Conservation (phyloP, 257 asterid species). For the Penstemon davidsonii region DNA sequence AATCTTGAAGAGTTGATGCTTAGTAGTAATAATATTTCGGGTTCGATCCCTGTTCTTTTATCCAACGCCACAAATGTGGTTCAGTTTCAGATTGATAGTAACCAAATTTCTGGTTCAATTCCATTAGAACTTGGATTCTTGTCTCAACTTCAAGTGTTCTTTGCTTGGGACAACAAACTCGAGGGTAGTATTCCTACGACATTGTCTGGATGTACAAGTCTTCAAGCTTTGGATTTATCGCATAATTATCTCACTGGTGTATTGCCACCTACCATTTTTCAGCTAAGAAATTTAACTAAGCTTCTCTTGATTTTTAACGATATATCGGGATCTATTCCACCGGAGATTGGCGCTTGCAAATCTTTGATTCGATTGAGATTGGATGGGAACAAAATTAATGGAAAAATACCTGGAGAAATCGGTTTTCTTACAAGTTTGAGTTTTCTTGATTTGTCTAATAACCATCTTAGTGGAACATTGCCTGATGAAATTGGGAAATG, state of each 20-base stretch:
- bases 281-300: conserved; percentile 60
- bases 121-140: conserved; percentile 61
- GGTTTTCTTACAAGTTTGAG: conserved; percentile 52
- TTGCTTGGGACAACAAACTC: conserved; percentile 81
- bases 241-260: conserved; percentile 61
- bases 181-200: conserved; percentile 64
- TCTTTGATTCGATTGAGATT: conserved; percentile 62
- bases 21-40: conserved; percentile 73
- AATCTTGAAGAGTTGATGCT: conserved; percentile 72
- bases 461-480: conserved; percentile 48
- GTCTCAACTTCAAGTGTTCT: conserved; percentile 53
- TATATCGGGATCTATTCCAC: conserved; percentile 66
- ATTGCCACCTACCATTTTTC: conserved; percentile 58
- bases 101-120: conserved; percentile 63
- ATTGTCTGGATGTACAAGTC: conserved; percentile 63
- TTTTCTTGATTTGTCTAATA: conserved; percentile 68
- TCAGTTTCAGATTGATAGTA: conserved; percentile 70
- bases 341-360: conserved; percentile 65
- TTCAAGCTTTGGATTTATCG: conserved; percentile 72
- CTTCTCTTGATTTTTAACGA: conserved; percentile 65
- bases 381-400: conserved; percentile 56
- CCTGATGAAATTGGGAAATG: conserved; percentile 73
- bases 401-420: conserved; percentile 59
- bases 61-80: conserved; percentile 55
- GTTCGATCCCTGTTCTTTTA: conserved; percentile 67